Conservation (phyloP, 2,329 filamentous ascomycete genomes). For the Fusarium sp. region DNA sequence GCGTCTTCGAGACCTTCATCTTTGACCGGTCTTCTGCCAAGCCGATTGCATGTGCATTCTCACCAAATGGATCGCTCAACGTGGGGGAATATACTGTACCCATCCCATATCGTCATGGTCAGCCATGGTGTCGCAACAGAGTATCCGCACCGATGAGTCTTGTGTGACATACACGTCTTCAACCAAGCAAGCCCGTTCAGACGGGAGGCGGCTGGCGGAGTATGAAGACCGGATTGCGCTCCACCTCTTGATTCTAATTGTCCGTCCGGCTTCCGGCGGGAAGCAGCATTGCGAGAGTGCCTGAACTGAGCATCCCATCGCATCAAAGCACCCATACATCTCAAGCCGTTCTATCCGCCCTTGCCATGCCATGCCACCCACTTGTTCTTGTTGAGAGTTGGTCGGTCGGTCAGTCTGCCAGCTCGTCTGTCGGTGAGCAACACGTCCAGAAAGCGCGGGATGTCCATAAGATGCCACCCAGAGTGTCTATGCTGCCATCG, state of each 20-base stretch:
- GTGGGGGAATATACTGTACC: slow-evolving; percentile 4
- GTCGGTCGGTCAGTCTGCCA: background rate
- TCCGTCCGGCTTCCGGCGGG: slow-evolving; percentile 23
- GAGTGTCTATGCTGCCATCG: slow-evolving; percentile 2
- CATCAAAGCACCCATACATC: background rate
- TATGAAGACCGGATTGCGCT: slow-evolving; percentile 3
- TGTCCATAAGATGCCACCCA: background rate
- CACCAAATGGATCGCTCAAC: background rate
- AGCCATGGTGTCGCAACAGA: slow-evolving; percentile 12
- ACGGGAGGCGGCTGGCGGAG: background rate
- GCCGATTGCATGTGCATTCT: background rate
- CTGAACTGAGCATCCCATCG: background rate
- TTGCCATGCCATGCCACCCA: background rate
- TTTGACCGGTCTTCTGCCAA: slow-evolving; percentile 1
- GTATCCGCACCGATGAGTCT: background rate
- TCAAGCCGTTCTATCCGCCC: background rate
- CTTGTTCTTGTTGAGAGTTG: background rate
- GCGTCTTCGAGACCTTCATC: background rate
- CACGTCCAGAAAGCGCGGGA: background rate
- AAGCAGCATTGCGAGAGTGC: slow-evolving; percentile 9
- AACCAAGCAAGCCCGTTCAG: background rate
- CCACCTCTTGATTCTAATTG: slow-evolving; percentile 1
- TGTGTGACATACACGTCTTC: background rate
- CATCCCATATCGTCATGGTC: slow-evolving; percentile 14
- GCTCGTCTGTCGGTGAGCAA: slow-evolving; percentile 1